These are phyloP conservation scores for Quercus wislizeni DNA, from an alignment of 306 rosid species.

Conservation along the genomic window DNA sequence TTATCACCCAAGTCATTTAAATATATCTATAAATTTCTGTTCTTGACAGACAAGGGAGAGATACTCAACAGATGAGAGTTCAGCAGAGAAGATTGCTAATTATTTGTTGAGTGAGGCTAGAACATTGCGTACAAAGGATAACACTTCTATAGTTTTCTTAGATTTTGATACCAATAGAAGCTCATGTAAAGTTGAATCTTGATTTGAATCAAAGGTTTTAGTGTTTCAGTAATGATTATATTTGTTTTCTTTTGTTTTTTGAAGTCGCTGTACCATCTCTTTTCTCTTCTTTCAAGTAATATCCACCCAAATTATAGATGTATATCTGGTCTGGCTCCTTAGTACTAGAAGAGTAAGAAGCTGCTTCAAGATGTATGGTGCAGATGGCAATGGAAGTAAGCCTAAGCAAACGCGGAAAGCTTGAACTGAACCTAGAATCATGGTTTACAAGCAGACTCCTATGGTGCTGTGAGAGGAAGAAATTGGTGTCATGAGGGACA, in stretches of 20 bases:
- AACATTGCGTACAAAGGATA: constrained; percentile 93
- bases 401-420: neutral
- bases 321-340: neutral
- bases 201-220: constrained; percentile 41
- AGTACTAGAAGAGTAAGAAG: neutral
- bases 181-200: constrained; percentile 80
- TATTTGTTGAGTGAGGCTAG: constrained; percentile 86
- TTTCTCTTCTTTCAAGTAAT: neutral
- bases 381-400: neutral
- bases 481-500: neutral
- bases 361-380: neutral
- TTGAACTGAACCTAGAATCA: neutral
- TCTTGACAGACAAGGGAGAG: constrained; percentile 61
- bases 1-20: neutral
- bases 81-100: constrained; percentile 80
- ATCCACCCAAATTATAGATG: neutral
- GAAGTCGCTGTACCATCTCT: neutral
- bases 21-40: constrained; percentile 9
- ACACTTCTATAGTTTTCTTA: constrained; percentile 85
- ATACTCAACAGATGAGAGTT: constrained; percentile 42
- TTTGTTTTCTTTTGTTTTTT: constrained; percentile 4
- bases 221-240: constrained; percentile 34
- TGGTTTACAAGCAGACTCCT: neutral
- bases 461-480: neutral
- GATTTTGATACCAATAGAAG: constrained; percentile 66